Evolutionary conservation across 805 yeast species (phyloP), one percentile per base, ranked within the genome.

Genomic region (Kazachstania africana): DNA sequence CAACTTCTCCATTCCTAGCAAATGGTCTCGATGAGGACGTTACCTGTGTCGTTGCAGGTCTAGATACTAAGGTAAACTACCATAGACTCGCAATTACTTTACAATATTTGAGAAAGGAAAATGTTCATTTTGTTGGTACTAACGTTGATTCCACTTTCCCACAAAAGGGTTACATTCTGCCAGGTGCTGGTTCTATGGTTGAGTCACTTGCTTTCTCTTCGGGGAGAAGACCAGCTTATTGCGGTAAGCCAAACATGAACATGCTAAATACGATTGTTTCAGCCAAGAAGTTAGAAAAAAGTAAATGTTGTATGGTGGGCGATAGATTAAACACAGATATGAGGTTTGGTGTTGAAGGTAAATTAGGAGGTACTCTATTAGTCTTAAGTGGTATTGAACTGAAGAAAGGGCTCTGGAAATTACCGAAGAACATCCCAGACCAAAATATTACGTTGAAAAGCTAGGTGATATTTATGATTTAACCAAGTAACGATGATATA

Each of bases 81-180:
- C 75, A 78, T 50, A 80, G 83, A 57, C 59, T 85, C 32, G 80
- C 94, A 1, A 62, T 74, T 20, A 80, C 95, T 5, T 65, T 87
- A 62, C 87, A 83, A 47, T 87, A 91, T 46, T 63, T 91, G 31
- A 63, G 67, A 38, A 70, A 76, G 25, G 62, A 66, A 2, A 28
- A 36, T 12, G 65, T 83, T 3, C 69, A 76, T 20, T 91, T 84
- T 55, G 65, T 91, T 40, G 97, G 96, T 15, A 91, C 97, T 4
- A 91, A 91, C 55, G 81, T 82, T 26, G 98, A 91, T 56, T 79
- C 95, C 1, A 91, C 98, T 0, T 91, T 75, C 63, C 98, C 98
- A 2, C 72, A 80, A 36, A 77, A 81, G 55, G 95, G 94, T 1
- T 65, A 72, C 44, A 69, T 82, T 29, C 67, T 91, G 30, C 94